phyloP scores from a whole-genome alignment of 2,329 filamentous ascomycete genomes.

The Ceratocystis papillata region DNA sequence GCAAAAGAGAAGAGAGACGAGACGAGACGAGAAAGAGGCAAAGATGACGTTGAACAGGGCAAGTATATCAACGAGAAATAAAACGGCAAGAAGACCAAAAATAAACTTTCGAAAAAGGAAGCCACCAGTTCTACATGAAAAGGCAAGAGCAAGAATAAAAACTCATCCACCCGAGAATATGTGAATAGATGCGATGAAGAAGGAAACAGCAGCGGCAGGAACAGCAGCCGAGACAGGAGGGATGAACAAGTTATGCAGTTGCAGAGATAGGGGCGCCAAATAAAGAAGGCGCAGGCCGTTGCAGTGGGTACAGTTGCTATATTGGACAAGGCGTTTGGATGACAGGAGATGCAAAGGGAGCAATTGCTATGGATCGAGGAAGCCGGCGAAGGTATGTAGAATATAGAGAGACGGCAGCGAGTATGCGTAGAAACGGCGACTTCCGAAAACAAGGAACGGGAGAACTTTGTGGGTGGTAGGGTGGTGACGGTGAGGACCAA shows the following conservation, averaged over 20 bases:
- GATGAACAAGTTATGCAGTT: not conserved
- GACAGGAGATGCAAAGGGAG: not conserved
- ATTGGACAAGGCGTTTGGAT: not conserved
- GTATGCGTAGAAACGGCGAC: not conserved
- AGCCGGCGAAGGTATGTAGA: not conserved
- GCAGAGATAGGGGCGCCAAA: not conserved
- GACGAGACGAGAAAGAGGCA: not conserved
- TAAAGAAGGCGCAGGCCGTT: not conserved
- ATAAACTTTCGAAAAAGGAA: not conserved
- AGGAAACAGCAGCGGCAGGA: not conserved
- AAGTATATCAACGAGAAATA: not conserved
- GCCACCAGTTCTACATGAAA: constrained; percentile 4
- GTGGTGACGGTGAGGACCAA: not conserved
- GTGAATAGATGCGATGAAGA: not conserved
- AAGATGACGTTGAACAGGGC: not conserved
- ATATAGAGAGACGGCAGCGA: not conserved
- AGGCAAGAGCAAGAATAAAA: not conserved
- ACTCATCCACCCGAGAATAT: not conserved
- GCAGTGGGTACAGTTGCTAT: not conserved
- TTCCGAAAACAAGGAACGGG: not conserved
- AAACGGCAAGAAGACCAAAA: not conserved
- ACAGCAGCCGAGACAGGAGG: no score
- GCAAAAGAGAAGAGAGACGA: not conserved
- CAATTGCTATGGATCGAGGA: not conserved
- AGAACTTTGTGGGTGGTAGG: not conserved